Evolutionary conservation across 164 flowering plant genomes (phyloP), one percentile per base, ranked within the genome.

Genomic region (Sextonia rubra): DNA sequence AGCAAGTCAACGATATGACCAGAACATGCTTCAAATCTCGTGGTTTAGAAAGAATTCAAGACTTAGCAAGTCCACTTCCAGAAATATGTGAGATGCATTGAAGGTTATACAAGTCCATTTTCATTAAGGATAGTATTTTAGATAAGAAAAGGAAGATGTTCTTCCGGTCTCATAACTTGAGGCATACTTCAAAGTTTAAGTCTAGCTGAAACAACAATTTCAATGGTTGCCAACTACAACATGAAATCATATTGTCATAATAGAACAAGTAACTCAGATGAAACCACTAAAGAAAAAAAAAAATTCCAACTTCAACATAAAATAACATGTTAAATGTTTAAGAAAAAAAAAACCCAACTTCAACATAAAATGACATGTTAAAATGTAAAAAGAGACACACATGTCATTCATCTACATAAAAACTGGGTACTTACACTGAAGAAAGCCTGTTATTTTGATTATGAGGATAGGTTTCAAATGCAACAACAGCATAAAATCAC

Each of bases 401-500:
- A 24, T 11, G 12, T 2, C 6, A 3, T 61, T 25, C 1, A 61
- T 61, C 24, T 14, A 12, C 64, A 61, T 1, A 61, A 61, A 25
- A 25, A 23, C 7, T 58, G 64, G 14, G 29, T 23, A 23, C 27
- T n/a, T 61, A 4, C 64, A 22, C 30, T 24, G 64, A 61, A 61
- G 30, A 49, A 23, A 32, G 14, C 3, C 14, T 12, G 15, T 61
- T 61, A 61, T 25, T 8, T 61, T 23, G 15, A 23, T 14, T 3
- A 61, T 25, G 64, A 25, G 24, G 27, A 22, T 61, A 61, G 25
- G 64, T n/a, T 61, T 24, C 26, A 25, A 12, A 61, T 23, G 27
- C 9, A 24, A 27, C 22, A 60, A 74, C 30, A 29, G 23, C 74
- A 73, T 73, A 66, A 73, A 73, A 73, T 73, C 60, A 66, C 70